phyloP scores from a whole-genome alignment of 2,329 filamentous ascomycete genomes.

The Ilyonectria mors-panacis region DNA sequence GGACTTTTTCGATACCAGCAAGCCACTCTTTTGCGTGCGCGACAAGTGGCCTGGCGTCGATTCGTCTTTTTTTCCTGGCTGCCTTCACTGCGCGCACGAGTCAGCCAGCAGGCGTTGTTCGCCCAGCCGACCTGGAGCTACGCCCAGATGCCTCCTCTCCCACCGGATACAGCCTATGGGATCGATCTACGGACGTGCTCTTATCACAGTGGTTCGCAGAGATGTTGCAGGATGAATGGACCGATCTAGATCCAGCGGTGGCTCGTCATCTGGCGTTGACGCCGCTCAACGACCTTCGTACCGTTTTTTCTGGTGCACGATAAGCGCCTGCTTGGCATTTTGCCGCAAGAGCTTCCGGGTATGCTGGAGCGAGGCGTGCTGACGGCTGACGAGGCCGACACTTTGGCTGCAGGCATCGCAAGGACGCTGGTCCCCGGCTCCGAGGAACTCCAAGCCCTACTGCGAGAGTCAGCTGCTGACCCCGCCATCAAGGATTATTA shows the following conservation, averaged over 20 bases:
- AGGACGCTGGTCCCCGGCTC: conserved; percentile 29
- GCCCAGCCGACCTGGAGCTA: conserved; percentile 21
- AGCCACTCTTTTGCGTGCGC: conserved; percentile 25
- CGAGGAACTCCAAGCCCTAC: not conserved
- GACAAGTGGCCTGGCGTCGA: conserved; percentile 32
- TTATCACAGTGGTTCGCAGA: conserved; percentile 33
- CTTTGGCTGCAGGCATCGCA: conserved; percentile 22
- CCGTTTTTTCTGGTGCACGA: conserved; percentile 37
- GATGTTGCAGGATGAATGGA: conserved; percentile 34
- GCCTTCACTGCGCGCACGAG: not conserved
- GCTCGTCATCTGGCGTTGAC: conserved; percentile 24
- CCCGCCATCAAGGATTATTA: not conserved
- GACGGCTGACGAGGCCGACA: conserved; percentile 21
- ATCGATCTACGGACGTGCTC: not conserved
- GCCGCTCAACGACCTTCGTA: conserved; percentile 33
- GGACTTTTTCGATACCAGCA: conserved; percentile 17
- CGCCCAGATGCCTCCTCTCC: conserved; percentile 18
- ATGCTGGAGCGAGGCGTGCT: conserved; percentile 28
- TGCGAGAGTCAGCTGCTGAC: conserved; percentile 9
- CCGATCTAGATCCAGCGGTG: conserved; percentile 18
- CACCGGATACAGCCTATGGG: conserved; percentile 17
- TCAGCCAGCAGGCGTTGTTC: conserved; percentile 7
- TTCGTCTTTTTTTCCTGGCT: conserved; percentile 13
- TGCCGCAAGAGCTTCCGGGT: conserved; percentile 30
- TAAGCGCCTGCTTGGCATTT: conserved; percentile 31